A percentile compares a stretch with the other conserved stretches of the same genome.
These are phyloP conservation scores for Phytophthora europaea DNA, from an alignment of 352 stramenopile genomes.

Conservation along the genomic window DNA sequence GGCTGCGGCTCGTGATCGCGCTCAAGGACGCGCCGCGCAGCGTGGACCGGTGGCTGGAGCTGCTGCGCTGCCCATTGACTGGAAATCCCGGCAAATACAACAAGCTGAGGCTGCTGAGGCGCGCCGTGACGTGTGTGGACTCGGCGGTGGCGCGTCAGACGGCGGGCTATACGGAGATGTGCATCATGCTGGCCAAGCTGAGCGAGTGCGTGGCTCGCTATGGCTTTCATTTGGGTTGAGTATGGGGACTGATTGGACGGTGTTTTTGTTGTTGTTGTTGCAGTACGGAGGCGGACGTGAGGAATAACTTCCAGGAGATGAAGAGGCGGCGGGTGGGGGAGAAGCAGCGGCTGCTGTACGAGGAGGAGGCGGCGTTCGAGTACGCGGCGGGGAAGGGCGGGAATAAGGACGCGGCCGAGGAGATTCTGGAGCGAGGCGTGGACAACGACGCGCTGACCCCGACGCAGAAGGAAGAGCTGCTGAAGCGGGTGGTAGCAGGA, in stretches of 20 bases:
- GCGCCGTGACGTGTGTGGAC: conserved; percentile 53
- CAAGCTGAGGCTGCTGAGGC: conserved; percentile 52
- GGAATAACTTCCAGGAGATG: conserved; percentile 70
- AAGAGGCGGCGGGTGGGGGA: conserved; percentile 63
- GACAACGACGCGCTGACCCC: conserved; percentile 49
- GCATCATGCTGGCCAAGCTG: conserved; percentile 64
- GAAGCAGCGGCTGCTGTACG: conserved; percentile 59
- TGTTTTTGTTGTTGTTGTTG: conserved; percentile 10
- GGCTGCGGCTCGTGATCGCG: conserved; percentile 54
- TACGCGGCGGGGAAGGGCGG: conserved; percentile 31
- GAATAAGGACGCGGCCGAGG: conserved; percentile 61
- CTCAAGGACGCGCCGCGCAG: conserved; percentile 60
- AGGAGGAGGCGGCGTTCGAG: conserved; percentile 77
- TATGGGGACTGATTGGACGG: neutral
- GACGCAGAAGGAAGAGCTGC: conserved; percentile 50
- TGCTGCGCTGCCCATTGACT: conserved; percentile 58
- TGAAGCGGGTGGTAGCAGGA: conserved; percentile 47
- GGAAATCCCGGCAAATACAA: conserved; percentile 54
- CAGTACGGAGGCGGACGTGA: conserved; percentile 56
- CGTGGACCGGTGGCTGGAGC: conserved; percentile 59
- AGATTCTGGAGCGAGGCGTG: conserved; percentile 65
- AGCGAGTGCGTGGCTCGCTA: conserved; percentile 43
- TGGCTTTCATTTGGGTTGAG: neutral
- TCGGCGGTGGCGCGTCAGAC: conserved; percentile 38
- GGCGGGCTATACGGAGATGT: conserved; percentile 68